These are phyloP conservation scores for Trichoderma pleuroti DNA, from an alignment of 2,329 filamentous ascomycete genomes.

Conservation along the genomic window DNA sequence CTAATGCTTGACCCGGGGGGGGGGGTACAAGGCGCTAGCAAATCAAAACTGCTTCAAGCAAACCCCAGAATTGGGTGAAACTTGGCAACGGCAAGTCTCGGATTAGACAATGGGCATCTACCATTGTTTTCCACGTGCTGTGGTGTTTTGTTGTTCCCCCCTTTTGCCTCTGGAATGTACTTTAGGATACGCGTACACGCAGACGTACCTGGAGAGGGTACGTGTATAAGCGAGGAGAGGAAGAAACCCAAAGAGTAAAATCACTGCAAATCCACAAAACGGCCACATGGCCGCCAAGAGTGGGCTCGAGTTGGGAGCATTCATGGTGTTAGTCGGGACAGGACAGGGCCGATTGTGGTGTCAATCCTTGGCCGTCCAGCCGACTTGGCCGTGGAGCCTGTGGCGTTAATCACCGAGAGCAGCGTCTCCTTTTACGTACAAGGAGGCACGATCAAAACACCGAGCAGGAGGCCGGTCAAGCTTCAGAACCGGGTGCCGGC, in stretches of 20 bases:
- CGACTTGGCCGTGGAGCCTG: conserved; percentile 8
- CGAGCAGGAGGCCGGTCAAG: not conserved
- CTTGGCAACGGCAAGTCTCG: not conserved
- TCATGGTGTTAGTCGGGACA: not conserved
- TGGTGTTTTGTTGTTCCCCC: not conserved
- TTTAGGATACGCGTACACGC: not conserved
- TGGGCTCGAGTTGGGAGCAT: not conserved
- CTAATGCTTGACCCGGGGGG: not conserved
- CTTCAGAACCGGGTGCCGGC: not conserved
- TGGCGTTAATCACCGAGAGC: conserved; percentile 7
- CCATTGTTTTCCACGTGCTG: conserved; percentile 5
- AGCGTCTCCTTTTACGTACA: not conserved
- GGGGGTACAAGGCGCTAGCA: not conserved
- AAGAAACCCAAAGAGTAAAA: not conserved
- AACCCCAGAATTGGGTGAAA: not conserved
- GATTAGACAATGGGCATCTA: not conserved
- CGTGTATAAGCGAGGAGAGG: not conserved
- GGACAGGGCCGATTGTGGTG: conserved; percentile 12
- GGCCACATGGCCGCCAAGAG: conserved; percentile 9
- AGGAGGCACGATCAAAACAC: not conserved
- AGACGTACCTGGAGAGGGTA: not conserved
- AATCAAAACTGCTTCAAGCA: not conserved
- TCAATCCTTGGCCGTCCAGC: conserved; percentile 8
- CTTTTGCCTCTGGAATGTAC: not conserved
- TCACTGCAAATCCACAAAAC: not conserved